phyloP scores from a whole-genome alignment of 805 yeast species.

The Schwanniomyces occidentalis region DNA sequence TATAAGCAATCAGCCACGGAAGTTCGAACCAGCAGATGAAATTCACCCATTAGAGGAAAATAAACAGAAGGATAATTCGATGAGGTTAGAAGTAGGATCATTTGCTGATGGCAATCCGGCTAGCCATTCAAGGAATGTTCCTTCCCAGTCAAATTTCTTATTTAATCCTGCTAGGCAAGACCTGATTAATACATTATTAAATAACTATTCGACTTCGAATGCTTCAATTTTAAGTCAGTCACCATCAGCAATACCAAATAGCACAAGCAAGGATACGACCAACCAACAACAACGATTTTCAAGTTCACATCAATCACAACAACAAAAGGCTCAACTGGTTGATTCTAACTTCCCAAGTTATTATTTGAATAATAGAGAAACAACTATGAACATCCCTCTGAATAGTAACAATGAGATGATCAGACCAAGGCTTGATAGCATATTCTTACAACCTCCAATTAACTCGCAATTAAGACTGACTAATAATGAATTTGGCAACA shows the following conservation, averaged over 20 bases:
- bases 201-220: slow-evolving; percentile 16
- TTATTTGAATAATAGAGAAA: slow-evolving; percentile 18
- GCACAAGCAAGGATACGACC: not conserved
- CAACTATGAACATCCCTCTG: slow-evolving; percentile 5
- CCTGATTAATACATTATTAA: slow-evolving; percentile 26
- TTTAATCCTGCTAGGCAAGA: slow-evolving; percentile 31
- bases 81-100: slow-evolving; percentile 2
- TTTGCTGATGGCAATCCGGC: slow-evolving; percentile 1
- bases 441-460: slow-evolving; percentile 39
- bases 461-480: slow-evolving; percentile 14
- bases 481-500: slow-evolving; percentile 11
- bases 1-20: too few species aligned
- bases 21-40: slow-evolving; percentile 3
- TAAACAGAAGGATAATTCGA: slow-evolving; percentile 1
- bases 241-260: not conserved
- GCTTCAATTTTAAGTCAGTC: not conserved
- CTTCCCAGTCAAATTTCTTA: slow-evolving; percentile 19
- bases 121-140: slow-evolving; percentile 7
- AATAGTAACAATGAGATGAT: slow-evolving; percentile 2
- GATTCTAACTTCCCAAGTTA: slow-evolving; percentile 17
- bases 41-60: not conserved
- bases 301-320: slow-evolving; percentile 5
- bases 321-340: slow-evolving; percentile 10
- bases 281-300: slow-evolving; percentile 6
- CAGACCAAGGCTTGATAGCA: slow-evolving; percentile 39